Base-by-base conservation (phyloP, 169 alveolate genomes). In the Cryptosporidium canis region DNA sequence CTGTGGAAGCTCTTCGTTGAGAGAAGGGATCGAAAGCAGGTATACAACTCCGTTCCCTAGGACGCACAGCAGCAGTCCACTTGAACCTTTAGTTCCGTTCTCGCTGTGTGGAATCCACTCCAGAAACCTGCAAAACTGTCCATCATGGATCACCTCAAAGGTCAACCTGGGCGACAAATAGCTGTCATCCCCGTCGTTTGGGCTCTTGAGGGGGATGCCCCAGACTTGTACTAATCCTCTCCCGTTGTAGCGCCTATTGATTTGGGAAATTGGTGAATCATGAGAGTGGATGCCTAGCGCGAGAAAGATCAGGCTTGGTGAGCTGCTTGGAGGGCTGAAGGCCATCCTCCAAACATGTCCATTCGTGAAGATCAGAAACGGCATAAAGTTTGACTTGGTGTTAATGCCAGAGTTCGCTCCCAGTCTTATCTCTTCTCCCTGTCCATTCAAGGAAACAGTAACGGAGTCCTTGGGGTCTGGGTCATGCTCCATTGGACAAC, bases 281-380 rank as follows among this genome's bases (percentile, higher is more conserved):
- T 31, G 44, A 6, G 77, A 58, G 39, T 77, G 72, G 35, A 77
- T 41, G 8, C 87, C 58, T 16, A 77, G 3, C 1, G 87, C 56
- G 9, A 77, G 87, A 35, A 44, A 77, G 24, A 77, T 43, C 14
- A 18, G 11, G 41, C 45, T 39, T 3, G 9, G 3, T 7, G 41
- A 35, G n/a, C 21, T 3, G 18, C 29, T 16, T 39, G 87, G 87
- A 41, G 87, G 77, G 31, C 87, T 77, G n/a, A 77, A 77, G 11
- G 87, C 87, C 72, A 77, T 58, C 44, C 61, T 77, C 87, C 87
- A 77, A 18, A 77, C 64, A 35, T 77, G 70, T 9, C 87, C 87
- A 6, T 77, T 31, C 11, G 66, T 41, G 18, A 58, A 39, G n/a
- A 77, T 53, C 1, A 77, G 44, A 45, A 55, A 58, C 24, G 87